Percentiles rank a stretch among this genome's conserved stretches.
Evolutionary conservation across 2,329 filamentous ascomycete species (phyloP).

Genomic region (Zymoseptoria passerinii): DNA sequence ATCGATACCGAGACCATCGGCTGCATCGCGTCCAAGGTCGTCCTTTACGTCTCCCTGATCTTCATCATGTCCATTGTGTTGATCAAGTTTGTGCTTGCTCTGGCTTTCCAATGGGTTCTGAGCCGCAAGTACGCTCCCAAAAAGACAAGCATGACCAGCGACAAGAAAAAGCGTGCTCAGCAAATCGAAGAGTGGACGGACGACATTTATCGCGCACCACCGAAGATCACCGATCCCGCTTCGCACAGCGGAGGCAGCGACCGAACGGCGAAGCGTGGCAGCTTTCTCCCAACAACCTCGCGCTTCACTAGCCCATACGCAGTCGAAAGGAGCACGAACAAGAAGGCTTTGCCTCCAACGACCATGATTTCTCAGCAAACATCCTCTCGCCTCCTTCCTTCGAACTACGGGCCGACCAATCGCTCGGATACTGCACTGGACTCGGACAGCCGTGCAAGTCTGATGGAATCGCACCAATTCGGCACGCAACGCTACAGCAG

Average conservation of each 20-base stretch:
- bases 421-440: constrained; percentile 48
- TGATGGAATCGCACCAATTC: constrained; percentile 34
- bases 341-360: constrained; percentile 56
- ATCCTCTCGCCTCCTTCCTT: constrained; percentile 61
- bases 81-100: constrained; percentile 77
- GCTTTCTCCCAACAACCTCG: constrained; percentile 88
- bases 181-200: constrained; percentile 98
- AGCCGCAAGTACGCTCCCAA: constrained; percentile 73
- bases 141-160: constrained; percentile 74
- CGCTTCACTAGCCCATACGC: constrained; percentile 89
- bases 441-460: constrained; percentile 30
- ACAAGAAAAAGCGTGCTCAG: constrained; percentile 74
- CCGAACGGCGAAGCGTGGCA: constrained; percentile 69
- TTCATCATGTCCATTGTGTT: constrained; percentile 86
- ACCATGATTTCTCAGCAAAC: constrained; percentile 92
- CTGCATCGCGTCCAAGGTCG: constrained; percentile 94
- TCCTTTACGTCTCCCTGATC: constrained; percentile 84
- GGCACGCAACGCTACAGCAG: constrained; percentile 45
- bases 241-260: constrained; percentile 52
- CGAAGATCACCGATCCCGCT: constrained; percentile 67
- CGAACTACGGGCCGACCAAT: constrained; percentile 59
- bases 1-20: constrained; percentile 94
- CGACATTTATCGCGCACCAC: constrained; percentile 89
- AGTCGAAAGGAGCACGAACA: constrained; percentile 51
- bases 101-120: constrained; percentile 95